Evolutionary conservation across 176 grass and related monocot species (phyloP), one percentile per base, ranked within the genome.

Genomic region (Bolboschoenus planiculmis): DNA sequence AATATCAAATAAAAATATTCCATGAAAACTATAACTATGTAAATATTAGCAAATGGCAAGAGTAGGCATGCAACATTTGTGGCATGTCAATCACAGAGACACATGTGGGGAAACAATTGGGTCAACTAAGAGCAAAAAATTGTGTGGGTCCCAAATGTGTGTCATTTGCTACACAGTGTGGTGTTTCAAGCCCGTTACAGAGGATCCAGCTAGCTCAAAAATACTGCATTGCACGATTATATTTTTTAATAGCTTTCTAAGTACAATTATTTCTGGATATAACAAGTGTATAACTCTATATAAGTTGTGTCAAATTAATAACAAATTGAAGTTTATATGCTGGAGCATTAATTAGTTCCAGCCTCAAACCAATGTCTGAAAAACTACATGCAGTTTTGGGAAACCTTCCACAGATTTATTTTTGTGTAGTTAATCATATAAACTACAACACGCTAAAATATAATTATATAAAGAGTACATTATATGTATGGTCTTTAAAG

Each of bases 191-290:
- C 31, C 36, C 33, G 62, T 66, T 14, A 24, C 3, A 43, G 5
- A 71, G 37, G 7, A 72, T 72, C 67, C 39, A 43, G 21, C n/a
- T 26, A 71, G 37, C 10, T 72, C 39, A 72, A 44, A 73, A 14
- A 44, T 46, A 74, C 29, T 74, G 68, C 40, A 74, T 74, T 47
- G 68, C 68, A 74, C 23, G 68, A 74, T 74, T 74, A 37, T 48
- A 27, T 29, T 4, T 27, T 40, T 47, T 75, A 50, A 24, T 11
- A 0, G 50, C 23, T 23, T 74, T 47, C 39, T 26, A 50, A 29
- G 14, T 75, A 75, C 30, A 50, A 46, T 30, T 21, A 75, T 50
- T 50, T 48, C 24, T 75, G 23, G 21, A 75, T 75, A 72, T 75
- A 72, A 24, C 18, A 43, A 72, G 66, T 44, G 18, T 21, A 67